These are phyloP conservation scores for Panellus pusillus DNA, from an alignment of 768 basidiomycete genomes.

Conservation along the genomic window DNA sequence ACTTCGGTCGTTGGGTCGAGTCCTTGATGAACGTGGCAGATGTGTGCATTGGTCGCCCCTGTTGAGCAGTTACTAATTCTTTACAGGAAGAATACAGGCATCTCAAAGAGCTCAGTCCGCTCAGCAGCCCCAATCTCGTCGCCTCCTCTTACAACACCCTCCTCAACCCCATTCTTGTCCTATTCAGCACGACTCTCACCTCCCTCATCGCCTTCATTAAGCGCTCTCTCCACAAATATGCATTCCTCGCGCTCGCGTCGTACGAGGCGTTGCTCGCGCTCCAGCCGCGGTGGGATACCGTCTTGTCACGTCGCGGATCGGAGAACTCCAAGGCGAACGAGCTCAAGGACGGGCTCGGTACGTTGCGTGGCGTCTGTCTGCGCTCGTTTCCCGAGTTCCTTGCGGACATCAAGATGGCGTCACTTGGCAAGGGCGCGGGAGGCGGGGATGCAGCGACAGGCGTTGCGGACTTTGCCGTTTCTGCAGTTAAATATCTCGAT, in stretches of 20 bases:
- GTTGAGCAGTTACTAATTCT: not conserved
- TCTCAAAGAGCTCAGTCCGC: conserved; percentile 59
- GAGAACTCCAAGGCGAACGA: conserved; percentile 56
- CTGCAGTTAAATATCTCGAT: conserved; percentile 72
- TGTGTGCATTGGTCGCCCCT: conserved; percentile 35
- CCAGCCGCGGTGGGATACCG: conserved; percentile 67
- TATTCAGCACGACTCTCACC: conserved; percentile 66
- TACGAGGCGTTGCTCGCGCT: conserved; percentile 58
- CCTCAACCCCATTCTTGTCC: conserved; percentile 59
- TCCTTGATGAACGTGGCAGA: conserved; percentile 65
- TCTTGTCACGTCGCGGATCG: conserved; percentile 54
- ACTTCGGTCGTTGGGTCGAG: conserved; percentile 73
- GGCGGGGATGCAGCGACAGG: conserved; percentile 64
- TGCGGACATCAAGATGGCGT: conserved; percentile 72
- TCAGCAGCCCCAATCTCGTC: conserved; percentile 50
- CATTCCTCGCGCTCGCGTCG: conserved; percentile 75
- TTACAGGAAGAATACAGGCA: conserved; percentile 65
- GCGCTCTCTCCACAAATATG: conserved; percentile 71
- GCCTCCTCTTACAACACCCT: conserved; percentile 62
- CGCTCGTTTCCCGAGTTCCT: conserved; percentile 85
- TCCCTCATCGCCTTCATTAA: conserved; percentile 69
- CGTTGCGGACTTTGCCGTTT: conserved; percentile 52
- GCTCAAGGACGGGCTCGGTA: conserved; percentile 65
- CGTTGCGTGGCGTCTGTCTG: conserved; percentile 67
- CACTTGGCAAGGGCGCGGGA: conserved; percentile 36